Evolutionary conservation across 805 yeast species (phyloP), one percentile per base, ranked within the genome.

Genomic region (Candida ovalis): DNA sequence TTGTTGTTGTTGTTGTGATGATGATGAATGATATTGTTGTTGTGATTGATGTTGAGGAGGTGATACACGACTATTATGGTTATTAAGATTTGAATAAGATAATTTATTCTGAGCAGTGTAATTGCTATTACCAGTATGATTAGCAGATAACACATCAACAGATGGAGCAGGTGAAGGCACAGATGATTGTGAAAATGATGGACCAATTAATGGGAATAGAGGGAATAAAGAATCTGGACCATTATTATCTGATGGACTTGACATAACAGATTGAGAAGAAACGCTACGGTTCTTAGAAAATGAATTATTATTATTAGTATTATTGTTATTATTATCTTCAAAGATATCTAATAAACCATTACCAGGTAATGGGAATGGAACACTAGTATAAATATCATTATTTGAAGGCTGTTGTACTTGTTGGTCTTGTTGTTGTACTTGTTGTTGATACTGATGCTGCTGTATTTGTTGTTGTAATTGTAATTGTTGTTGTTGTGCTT

Each of bases 171-270:
- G 51, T 8, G 57, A 46, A 15, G 57, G 43, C 1, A 49, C 44
- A 4, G 55, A 48, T 18, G 59, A 47, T 28, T 54, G 59, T 3
- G 60, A 47, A 40, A 52, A 56, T 17, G 54, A 50, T 15, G 69
- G 70, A 3, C 70, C 70, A 49, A 65, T 59, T 23, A 66, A 53
- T 0, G 70, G 67, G 40, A 58, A 63, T 22, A 66, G 48, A 7
- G 70, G 70, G 43, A 66, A 66, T 32, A 61, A 49, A 3, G 64
- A 55, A 46, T 62, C 68, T 3, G 67, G 64, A 7, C 58, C 62
- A 47, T 52, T 49, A 30, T 22, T 39, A n/a, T 53, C 60, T 23
- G 50, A 47, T 1, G 59, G 54, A 37, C 55, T 56, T 15, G 62
- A 55, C 10, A 48, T 37, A 4, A 51, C 45, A 4, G 59, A 52